phyloP scores from a whole-genome alignment of 305 asterid genomes.

The Striga hermonthica region DNA sequence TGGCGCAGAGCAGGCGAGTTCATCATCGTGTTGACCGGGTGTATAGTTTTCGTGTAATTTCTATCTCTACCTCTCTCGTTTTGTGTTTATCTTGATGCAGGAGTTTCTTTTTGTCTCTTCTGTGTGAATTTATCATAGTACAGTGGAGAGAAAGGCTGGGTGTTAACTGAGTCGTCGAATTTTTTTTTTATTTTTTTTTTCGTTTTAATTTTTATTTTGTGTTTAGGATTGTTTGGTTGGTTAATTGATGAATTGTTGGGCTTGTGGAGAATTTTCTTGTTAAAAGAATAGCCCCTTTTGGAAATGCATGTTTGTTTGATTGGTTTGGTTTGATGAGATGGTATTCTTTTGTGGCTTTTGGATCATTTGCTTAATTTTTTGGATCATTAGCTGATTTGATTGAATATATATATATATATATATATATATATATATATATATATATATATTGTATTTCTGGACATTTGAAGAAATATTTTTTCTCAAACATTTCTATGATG shows the following conservation, averaged over 20 bases:
- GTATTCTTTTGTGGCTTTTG: slow-evolving; percentile 35
- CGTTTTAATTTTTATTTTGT: slow-evolving; percentile 14
- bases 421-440: slow-evolving; percentile 28
- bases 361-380: slow-evolving; percentile 26
- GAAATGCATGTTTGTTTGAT: slow-evolving; percentile 36
- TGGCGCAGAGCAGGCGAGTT: slow-evolving; percentile 29
- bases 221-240: slow-evolving; percentile 31
- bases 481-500: background rate
- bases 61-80: slow-evolving; percentile 17
- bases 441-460: background rate
- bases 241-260: slow-evolving; percentile 33
- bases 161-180: slow-evolving; percentile 34
- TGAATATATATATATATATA: slow-evolving; percentile 31
- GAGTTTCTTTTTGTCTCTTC: slow-evolving; percentile 30
- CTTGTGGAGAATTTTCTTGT: slow-evolving; percentile 34
- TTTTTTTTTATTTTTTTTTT: slow-evolving; percentile 29
- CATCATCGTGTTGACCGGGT: slow-evolving; percentile 37
- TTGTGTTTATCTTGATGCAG: slow-evolving; percentile 29
- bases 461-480: no score
- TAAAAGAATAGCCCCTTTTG: slow-evolving; percentile 27
- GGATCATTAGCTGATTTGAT: slow-evolving; percentile 27
- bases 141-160: slow-evolving; percentile 38
- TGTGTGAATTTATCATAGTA: slow-evolving; percentile 42
- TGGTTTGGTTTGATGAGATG: slow-evolving; percentile 44
- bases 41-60: slow-evolving; percentile 50